Evolutionary conservation across 1,139 yeast species (phyloP).

Genomic region (Kodamaea alishanica): DNA sequence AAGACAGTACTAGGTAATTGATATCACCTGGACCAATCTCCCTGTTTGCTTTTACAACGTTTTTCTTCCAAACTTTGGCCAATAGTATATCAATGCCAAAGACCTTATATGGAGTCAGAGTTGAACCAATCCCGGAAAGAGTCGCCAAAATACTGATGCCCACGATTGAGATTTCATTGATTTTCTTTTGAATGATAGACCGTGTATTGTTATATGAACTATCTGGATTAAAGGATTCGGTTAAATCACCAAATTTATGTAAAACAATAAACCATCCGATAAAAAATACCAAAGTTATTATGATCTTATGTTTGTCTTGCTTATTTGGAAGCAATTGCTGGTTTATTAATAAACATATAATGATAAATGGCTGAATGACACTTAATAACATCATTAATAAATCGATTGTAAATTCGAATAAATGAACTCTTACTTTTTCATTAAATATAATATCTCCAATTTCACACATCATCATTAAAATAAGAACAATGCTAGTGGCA

Average conservation of each 20-base stretch:
- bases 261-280: constrained; percentile 33
- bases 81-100: constrained; percentile 12
- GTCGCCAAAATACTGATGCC: constrained; percentile 73
- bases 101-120: constrained; percentile 52
- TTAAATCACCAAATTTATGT: constrained; percentile 35
- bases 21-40: constrained; percentile 15
- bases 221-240: constrained; percentile 26
- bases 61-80: constrained; percentile 2
- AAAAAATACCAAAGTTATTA: constrained; percentile 16
- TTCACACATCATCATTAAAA: constrained; percentile 39
- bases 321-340: constrained; percentile 25
- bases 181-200: constrained; percentile 36
- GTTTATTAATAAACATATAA: constrained; percentile 29
- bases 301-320: constrained; percentile 7
- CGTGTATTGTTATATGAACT: constrained; percentile 16
- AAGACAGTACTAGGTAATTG: constrained; percentile 31
- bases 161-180: constrained; percentile 61
- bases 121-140: constrained; percentile 72
- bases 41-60: neutral
- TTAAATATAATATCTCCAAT: constrained; percentile 23
- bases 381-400: constrained; percentile 31
- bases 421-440: constrained; percentile 20
- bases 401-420: constrained; percentile 33
- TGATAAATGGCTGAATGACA: constrained; percentile 32
- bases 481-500: constrained; percentile 32